phyloP scores from a whole-genome alignment of 2,329 filamentous ascomycete species.

The Aspergillus intermedius region DNA sequence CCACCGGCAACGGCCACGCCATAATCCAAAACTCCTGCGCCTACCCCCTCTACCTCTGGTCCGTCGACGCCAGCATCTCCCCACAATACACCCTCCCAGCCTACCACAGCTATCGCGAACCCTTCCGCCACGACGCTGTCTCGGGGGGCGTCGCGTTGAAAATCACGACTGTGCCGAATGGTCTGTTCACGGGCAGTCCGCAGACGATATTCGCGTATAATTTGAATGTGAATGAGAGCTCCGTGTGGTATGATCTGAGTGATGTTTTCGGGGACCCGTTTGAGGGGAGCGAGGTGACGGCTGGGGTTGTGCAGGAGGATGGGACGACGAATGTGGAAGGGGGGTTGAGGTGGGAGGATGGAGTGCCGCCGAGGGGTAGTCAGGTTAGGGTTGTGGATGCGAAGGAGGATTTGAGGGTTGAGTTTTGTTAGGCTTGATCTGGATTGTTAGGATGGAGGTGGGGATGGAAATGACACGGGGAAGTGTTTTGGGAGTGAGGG shows the following conservation, averaged over 20 bases:
- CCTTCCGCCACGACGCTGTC: constrained; percentile 26
- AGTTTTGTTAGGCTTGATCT: constrained; percentile 14
- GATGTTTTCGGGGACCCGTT: constrained; percentile 43
- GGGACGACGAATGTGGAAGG: constrained; percentile 14
- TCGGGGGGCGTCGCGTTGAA: constrained; percentile 40
- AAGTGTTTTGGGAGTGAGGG: too few species aligned
- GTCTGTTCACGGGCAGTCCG: constrained; percentile 27
- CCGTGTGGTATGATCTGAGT: constrained; percentile 39
- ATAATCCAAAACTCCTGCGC: constrained; percentile 31
- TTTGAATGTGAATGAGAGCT: constrained; percentile 14
- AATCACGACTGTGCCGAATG: constrained; percentile 29
- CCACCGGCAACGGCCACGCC: constrained; percentile 27
- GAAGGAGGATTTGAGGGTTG: constrained; percentile 20
- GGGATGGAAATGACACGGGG: too few species aligned
- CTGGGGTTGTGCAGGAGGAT: constrained; percentile 4
- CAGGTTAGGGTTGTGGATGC: constrained; percentile 18
- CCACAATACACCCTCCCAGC: constrained; percentile 18
- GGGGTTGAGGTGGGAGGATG: constrained; percentile 23
- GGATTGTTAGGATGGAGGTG: too few species aligned
- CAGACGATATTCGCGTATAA: constrained; percentile 40
- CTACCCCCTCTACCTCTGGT: constrained; percentile 32
- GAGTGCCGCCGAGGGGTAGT: constrained; percentile 26
- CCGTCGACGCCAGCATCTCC: constrained; percentile 23
- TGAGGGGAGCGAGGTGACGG: constrained; percentile 17
- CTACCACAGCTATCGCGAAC: constrained; percentile 26